Base-by-base conservation (phyloP, 1,284 basidiomycete species). In the Cryptococcus sp. region DNA sequence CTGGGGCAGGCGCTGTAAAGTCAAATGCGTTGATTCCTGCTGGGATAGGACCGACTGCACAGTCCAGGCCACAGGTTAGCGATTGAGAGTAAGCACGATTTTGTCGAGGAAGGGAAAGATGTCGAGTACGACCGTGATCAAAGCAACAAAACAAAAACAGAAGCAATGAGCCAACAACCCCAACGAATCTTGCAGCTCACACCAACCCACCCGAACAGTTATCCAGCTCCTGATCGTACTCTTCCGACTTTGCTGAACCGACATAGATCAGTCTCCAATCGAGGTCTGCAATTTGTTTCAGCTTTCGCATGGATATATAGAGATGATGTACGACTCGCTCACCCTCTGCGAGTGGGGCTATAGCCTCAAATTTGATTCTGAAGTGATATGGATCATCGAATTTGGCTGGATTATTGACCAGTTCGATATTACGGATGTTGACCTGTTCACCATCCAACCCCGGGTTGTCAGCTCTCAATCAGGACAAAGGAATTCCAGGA, bases 231-330 rank as follows among this genome's bases (percentile, higher is more conserved):
- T 98, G 94, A 78, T 97, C 94, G 51, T 91, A 89, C 52, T 91
- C 87, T 73, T 93, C 90, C 69, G 89, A 86, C 17, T 89, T 92
- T 0, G 96, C 93, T 1, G 89, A 93, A 3, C 96, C 93, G 52
- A 99, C 95, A 76, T 97, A 99, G 63, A 97, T 93, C 63, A 99
- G 85, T 66, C 87, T 88, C 95, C 95, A 99, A 78, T 99, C 95
- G 63, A 99, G 85, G 78, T 99, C 95, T 94, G 70, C 11, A 23
- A 52, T 5, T 13, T 40, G 20, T 43, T 41, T 37, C 41, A 34
- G 52, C 25, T 46, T 25, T 45, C 38, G 26, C 19, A 3, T 45
- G 6, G 10, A 10, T 10, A n/a, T n/a, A 0, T 5, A 19, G 41
- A 50, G 29, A 13, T 3, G 19, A 26, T 39, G 20, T 16, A 37